A percentile compares a stretch with the other conserved stretches of the same genome.
Conservation (phyloP, 1,139 yeast species). For the Geotrichum europaeum region DNA sequence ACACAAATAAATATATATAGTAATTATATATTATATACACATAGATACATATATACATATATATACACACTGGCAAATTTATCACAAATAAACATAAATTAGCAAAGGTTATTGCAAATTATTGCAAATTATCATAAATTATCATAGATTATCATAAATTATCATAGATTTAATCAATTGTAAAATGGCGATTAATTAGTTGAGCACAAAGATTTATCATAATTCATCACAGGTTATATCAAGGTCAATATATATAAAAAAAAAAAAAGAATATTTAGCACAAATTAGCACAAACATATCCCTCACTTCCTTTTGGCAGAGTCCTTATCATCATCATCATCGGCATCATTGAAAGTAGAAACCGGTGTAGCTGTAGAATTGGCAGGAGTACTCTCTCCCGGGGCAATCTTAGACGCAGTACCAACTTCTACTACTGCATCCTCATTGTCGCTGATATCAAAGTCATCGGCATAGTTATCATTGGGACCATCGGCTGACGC, state of each 20-base stretch:
- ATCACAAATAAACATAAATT: neutral
- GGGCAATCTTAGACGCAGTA: neutral
- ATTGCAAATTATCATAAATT: neutral
- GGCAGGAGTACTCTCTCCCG: neutral
- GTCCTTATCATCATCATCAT: neutral
- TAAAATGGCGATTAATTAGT: too few species aligned
- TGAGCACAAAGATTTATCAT: too few species aligned
- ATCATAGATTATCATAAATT: too few species aligned
- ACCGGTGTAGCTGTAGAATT: neutral
- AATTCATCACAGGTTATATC: too few species aligned
- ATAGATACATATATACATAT: too few species aligned
- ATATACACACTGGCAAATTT: too few species aligned
- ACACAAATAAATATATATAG: neutral
- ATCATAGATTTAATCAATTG: too few species aligned
- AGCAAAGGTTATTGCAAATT: neutral
- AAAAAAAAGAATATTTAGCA: too few species aligned
- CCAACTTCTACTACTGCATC: neutral
- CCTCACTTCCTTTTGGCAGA: neutral
- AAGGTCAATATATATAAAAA: too few species aligned
- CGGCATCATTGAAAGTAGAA: neutral
- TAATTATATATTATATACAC: too few species aligned
- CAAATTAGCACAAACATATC: neutral
- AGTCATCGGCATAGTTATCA: neutral
- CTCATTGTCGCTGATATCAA: conserved; percentile 10
- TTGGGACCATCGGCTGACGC: neutral